Percentiles rank a stretch among this genome's conserved stretches.
phyloP scores from a whole-genome alignment of 495 filamentous ascomycete species.

The Penicillium antarcticum region DNA sequence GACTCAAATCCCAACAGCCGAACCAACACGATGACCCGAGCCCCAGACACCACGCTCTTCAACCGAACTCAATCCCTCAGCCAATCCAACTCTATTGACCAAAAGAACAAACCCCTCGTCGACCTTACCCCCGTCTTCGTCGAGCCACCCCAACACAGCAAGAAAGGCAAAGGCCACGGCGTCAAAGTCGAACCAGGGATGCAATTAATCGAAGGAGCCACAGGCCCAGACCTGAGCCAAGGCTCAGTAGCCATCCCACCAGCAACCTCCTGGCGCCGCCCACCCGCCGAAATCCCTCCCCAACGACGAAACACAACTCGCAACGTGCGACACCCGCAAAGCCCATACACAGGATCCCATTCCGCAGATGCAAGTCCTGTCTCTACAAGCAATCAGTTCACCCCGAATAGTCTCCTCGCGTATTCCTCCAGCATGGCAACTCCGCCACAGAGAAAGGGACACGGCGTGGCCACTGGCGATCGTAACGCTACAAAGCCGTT shows the following conservation, averaged over 20 bases:
- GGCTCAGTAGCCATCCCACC: conserved; percentile 49
- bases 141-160: conserved; percentile 68
- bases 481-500: conserved; percentile 51
- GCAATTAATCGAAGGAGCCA: conserved; percentile 65
- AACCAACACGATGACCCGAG: conserved; percentile 36
- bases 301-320: conserved; percentile 31
- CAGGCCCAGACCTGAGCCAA: conserved; percentile 41
- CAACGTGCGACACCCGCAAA: conserved; percentile 20
- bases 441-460: conserved; percentile 34
- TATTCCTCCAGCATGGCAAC: conserved; percentile 14
- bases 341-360: conserved; percentile 10
- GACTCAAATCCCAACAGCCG: conserved; percentile 24
- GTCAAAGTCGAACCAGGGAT: conserved; percentile 58
- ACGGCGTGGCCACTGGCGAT: conserved; percentile 52
- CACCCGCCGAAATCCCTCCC: conserved; percentile 14
- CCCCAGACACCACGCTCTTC: conserved; percentile 20
- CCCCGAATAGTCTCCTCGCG: conserved; percentile 38
- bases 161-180: conserved; percentile 69
- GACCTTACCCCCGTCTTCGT: conserved; percentile 72
- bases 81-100: not conserved
- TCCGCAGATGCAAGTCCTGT: conserved; percentile 17
- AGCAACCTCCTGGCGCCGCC: conserved; percentile 50
- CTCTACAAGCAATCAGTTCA: conserved; percentile 25
- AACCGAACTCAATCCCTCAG: conserved; percentile 31
- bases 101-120: conserved; percentile 61